Conservation (phyloP, 2,329 filamentous ascomycete genomes). For the Botrytis galanthina region DNA sequence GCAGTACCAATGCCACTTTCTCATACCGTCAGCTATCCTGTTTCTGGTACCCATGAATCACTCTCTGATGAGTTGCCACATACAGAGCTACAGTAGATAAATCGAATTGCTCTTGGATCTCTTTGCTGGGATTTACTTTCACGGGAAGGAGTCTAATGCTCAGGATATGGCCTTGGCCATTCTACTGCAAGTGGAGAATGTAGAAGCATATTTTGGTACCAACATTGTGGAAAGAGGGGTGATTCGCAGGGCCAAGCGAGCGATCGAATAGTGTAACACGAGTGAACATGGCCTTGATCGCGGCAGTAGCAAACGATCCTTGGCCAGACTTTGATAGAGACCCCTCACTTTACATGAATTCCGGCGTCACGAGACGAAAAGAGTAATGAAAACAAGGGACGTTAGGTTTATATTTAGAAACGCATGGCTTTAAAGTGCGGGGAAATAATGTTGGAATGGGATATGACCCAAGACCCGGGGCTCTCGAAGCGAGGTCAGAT, state of each 20-base stretch:
- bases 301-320: not conserved
- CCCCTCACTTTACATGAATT: not conserved
- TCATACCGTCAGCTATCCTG: not conserved
- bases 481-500: not conserved
- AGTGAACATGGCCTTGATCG: too few species aligned
- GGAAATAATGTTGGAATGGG: not conserved
- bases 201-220: not conserved
- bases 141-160: too few species aligned
- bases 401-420: too few species aligned
- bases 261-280: not conserved
- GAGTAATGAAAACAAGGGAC: too few species aligned
- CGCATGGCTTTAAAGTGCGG: not conserved
- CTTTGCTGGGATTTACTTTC: not conserved
- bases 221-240: not conserved
- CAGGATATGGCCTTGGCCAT: not conserved
- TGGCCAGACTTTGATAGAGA: not conserved
- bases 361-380: not conserved
- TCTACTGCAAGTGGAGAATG: not conserved
- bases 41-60: not conserved
- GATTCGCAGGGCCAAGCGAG: not conserved
- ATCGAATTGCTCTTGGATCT: not conserved
- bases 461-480: not conserved
- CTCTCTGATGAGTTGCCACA: not conserved
- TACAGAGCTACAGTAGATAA: not conserved
- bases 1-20: not conserved